Base-by-base conservation (phyloP, 805 yeast genomes). In the Groenewaldozyma salmanticensis region DNA sequence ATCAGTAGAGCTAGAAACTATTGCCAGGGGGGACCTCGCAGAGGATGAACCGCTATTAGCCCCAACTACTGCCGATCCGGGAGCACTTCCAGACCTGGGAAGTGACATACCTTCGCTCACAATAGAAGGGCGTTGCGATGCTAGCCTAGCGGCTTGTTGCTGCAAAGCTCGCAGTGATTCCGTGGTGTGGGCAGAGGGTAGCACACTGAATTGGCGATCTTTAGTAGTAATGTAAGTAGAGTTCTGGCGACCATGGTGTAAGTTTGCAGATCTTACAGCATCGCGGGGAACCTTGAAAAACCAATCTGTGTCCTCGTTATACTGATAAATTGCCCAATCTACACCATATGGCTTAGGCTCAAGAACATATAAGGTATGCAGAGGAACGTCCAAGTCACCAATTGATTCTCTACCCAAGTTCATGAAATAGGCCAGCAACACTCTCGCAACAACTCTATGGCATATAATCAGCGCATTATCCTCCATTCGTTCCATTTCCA, bases 271-370 rank as follows among this genome's bases (percentile, higher is more conserved):
- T 33, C 45, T 45, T 4, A 53, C 52, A 11, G 50, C 55, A 29
- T 58, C 62, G 43, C 57, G 54, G 17, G 60, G 55, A 13, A 86
- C 79, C 52, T 81, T 75, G 41, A 66, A 72, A 63, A 90, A 90
- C 80, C 85, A 77, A 57, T 87, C 88, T 32, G 70, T 61, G 2
- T 61, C 62, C 51, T 88, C 96, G 52, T 84, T 81, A 62, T 80
- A 90, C 58, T 87, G 95, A 62, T 80, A 90, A 58, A 88, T 68
- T 11, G 81, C 74, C 86, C 95, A 90, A 46, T 86, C 94, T 2
- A 94, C 94, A 2, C 97, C 97, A 60, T 86, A 90, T 0, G 97
- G 96, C 59, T 84, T 85, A 38, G 90, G 87, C 55, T 90, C 96
- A 46, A 90, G 70, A 43, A 90, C 75, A 58, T 88, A 90, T 6